phyloP scores from a whole-genome alignment of 2,329 filamentous ascomycete species.

The Apiospora malaysiana region DNA sequence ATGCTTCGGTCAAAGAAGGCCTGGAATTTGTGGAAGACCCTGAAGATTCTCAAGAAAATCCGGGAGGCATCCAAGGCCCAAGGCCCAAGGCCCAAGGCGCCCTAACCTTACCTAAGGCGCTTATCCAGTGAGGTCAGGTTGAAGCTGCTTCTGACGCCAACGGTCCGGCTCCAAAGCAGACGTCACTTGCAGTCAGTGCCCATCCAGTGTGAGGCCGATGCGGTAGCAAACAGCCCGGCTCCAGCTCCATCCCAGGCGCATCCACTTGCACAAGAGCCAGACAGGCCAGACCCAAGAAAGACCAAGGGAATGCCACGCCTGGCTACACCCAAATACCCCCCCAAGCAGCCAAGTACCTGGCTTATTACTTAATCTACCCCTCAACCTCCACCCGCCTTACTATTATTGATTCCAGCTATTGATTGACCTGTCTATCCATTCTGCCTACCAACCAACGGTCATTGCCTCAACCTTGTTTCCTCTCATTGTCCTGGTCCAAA shows the following conservation, averaged over 20 bases:
- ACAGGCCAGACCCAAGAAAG: background rate
- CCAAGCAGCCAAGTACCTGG: conserved; percentile 13
- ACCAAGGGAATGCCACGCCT: conserved; percentile 3
- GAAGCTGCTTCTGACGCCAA: conserved; percentile 4
- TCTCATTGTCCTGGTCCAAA: background rate
- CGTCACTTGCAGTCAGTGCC: conserved; percentile 8
- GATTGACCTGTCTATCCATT: background rate
- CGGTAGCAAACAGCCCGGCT: background rate
- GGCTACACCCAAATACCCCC: background rate
- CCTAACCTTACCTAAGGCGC: background rate
- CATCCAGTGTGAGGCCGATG: background rate
- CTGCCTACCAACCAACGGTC: conserved; percentile 1
- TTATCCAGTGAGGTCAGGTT: background rate
- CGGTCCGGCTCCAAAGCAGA: background rate
- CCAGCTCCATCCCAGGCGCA: background rate
- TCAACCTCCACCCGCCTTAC: conserved; percentile 24
- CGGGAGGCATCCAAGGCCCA: background rate
- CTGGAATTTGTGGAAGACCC: background rate
- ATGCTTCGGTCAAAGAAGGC: background rate
- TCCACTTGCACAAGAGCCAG: conserved; percentile 1
- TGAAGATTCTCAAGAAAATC: background rate
- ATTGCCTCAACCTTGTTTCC: conserved; percentile 14
- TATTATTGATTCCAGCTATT: conserved; percentile 7
- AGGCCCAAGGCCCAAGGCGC: background rate
- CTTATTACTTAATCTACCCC: conserved; percentile 17